These are phyloP conservation scores for Alternaria hordeiaustralica DNA, from an alignment of 2,329 filamentous ascomycete species.

Conservation along the genomic window DNA sequence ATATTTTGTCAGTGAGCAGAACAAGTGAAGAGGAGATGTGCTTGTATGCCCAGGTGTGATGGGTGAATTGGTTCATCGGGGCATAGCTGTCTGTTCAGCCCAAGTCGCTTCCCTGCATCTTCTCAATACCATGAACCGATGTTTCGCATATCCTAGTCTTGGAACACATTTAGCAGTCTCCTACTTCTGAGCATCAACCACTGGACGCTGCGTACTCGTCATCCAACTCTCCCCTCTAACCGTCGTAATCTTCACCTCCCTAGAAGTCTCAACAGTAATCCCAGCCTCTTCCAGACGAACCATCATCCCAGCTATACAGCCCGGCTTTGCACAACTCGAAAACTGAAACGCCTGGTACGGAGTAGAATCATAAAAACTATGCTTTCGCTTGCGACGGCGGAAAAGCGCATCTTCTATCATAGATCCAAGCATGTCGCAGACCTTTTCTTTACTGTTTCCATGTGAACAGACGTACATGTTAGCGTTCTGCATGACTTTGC, in stretches of 20 bases:
- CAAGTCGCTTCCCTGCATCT: too few relatives aligned
- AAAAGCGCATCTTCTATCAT: background rate
- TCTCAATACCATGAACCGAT: too few relatives aligned
- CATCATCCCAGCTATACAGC: background rate
- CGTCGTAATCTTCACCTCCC: background rate
- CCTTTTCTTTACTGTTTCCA: rapidly evolving
- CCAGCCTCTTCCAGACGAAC: background rate
- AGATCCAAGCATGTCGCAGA: rapidly evolving
- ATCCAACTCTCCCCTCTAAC: background rate
- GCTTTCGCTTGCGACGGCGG: background rate
- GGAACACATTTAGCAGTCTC: too few relatives aligned
- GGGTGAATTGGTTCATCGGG: too few relatives aligned
- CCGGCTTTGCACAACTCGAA: background rate
- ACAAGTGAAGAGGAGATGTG: too few relatives aligned
- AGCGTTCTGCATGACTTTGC: background rate
- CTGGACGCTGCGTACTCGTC: background rate
- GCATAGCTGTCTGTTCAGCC: too few relatives aligned
- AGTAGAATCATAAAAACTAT: background rate
- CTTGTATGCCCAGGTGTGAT: too few relatives aligned
- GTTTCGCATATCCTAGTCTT: too few relatives aligned
- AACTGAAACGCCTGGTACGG: background rate
- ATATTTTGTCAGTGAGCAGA: too few relatives aligned
- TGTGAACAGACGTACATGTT: background rate
- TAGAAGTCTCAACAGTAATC: background rate
- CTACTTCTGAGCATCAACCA: background rate